Evolutionary conservation across 2,329 filamentous ascomycete genomes (phyloP).

Genomic region (Diplocarpon rosae): DNA sequence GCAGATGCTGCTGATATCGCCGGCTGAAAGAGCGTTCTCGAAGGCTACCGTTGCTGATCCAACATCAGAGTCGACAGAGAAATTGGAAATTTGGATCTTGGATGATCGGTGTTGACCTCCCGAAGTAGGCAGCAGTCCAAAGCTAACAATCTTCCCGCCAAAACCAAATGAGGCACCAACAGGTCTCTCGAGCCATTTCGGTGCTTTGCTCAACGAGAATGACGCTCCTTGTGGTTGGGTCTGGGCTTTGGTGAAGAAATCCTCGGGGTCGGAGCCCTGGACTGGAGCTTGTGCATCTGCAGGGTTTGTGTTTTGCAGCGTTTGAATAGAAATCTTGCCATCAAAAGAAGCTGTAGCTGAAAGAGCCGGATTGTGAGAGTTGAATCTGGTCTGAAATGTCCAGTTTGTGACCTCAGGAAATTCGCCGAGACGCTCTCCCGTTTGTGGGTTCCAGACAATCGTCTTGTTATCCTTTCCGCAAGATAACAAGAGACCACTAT

Average conservation of each 20-base stretch:
- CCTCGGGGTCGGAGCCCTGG: constrained; percentile 72
- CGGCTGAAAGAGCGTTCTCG: constrained; percentile 67
- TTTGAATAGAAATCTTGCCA: constrained; percentile 89
- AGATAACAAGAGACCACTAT: constrained; percentile 78
- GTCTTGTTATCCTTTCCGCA: constrained; percentile 96
- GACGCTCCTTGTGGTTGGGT: constrained; percentile 82
- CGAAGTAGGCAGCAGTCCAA: constrained; percentile 48
- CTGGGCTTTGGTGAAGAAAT: constrained; percentile 93
- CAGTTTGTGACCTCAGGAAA: constrained; percentile 98
- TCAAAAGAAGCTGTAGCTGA: constrained; percentile 95
- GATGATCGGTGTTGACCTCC: constrained; percentile 58
- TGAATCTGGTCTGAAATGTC: constrained; percentile 93
- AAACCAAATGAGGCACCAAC: constrained; percentile 87
- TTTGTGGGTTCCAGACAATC: constrained; percentile 92
- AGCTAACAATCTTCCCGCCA: constrained; percentile 78
- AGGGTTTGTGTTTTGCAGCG: constrained; percentile 84
- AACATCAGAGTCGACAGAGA: constrained; percentile 76
- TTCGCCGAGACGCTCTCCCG: constrained; percentile 76
- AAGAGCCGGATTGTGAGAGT: constrained; percentile 83
- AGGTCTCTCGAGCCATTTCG: constrained; percentile 82
- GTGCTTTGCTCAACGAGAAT: constrained; percentile 77
- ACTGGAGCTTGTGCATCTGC: constrained; percentile 56
- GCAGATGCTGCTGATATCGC: constrained; percentile 70
- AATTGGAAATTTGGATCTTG: constrained; percentile 74
- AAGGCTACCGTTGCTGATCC: constrained; percentile 79